Percentiles rank a stretch among this genome's conserved stretches.
Evolutionary conservation across 768 basidiomycete genomes (phyloP).

Genomic region (Lanmaoa pseudosensibilis): DNA sequence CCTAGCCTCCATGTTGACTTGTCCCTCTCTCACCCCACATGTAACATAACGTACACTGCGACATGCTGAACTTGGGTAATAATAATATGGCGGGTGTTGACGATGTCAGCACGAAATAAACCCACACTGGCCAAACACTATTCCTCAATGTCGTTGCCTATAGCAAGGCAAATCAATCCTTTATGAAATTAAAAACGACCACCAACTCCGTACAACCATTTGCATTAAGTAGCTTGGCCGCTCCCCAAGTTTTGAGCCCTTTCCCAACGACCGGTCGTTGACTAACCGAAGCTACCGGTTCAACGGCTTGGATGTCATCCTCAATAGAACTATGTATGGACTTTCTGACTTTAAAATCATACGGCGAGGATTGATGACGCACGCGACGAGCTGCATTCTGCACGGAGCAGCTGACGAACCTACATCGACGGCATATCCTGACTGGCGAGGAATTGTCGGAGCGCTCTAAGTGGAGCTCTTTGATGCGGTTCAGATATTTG

Average conservation of each 20-base stretch:
- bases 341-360: constrained; percentile 48
- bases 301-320: constrained; percentile 43
- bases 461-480: constrained; percentile 54
- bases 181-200: background rate
- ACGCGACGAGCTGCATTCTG: constrained; percentile 55
- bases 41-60: constrained; percentile 32
- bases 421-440: constrained; percentile 20
- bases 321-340: constrained; percentile 49
- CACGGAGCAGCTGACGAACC: constrained; percentile 58
- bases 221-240: background rate
- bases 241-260: constrained; percentile 34
- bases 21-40: constrained; percentile 21
- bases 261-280: constrained; percentile 54
- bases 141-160: background rate
- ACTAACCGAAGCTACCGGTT: no score
- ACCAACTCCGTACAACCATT: background rate
- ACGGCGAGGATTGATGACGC: constrained; percentile 53
- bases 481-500: constrained; percentile 61
- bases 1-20: constrained; percentile 12
- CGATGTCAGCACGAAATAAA: constrained; percentile 9
- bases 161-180: background rate
- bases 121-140: background rate
- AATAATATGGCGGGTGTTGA: constrained; percentile 12
- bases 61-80: constrained; percentile 32
- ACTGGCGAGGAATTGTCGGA: constrained; percentile 30